Base-by-base conservation (phyloP, 78 protist species). In the Cavenderia fasciculata region DNA sequence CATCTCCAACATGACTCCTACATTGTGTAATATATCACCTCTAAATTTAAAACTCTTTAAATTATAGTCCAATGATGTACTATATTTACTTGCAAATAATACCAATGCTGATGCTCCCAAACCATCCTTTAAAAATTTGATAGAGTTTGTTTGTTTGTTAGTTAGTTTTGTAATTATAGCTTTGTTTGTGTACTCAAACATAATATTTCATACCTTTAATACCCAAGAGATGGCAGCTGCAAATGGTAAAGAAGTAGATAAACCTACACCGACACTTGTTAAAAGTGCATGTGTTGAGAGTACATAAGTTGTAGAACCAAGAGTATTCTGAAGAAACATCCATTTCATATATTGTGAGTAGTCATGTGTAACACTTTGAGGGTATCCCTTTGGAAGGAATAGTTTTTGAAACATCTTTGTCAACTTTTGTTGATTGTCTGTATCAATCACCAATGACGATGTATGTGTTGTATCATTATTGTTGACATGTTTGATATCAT, bases 71-170 rank as follows among this genome's bases (percentile, higher is more conserved):
- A 87, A 65, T 18, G 71, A 38, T 25, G 93, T 63, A 44, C 93
- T 77, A 29, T 59, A 87, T 56, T 31, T 51, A 47, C 69, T 77
- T 23, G 93, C 93, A 49, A 87, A 87, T 36, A 87, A 41, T 4
- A 87, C 86, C 4, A 87, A 25, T 7, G 85, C 93, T 1, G 65
- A 16, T 16, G 93, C 85, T 38, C 93, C 93, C 4, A 87, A 47
- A 1, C 93, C 93, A 47, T 87, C 93, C 65, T 87, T 87, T n/a
- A n/a, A n/a, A n/a, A 59, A n/a, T n/a, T n/a, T n/a, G n/a, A n/a
- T n/a, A n/a, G n/a, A n/a, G n/a, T n/a, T n/a, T n/a, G n/a, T n/a
- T n/a, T n/a, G n/a, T n/a, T n/a, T n/a, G n/a, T n/a, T n/a, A n/a
- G n/a, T n/a, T n/a, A n/a, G n/a, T n/a, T 21, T 21, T 52, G 57